Evolutionary conservation across 2,329 filamentous ascomycete genomes (phyloP).

Genomic region (Emmonsiellopsis sp.): DNA sequence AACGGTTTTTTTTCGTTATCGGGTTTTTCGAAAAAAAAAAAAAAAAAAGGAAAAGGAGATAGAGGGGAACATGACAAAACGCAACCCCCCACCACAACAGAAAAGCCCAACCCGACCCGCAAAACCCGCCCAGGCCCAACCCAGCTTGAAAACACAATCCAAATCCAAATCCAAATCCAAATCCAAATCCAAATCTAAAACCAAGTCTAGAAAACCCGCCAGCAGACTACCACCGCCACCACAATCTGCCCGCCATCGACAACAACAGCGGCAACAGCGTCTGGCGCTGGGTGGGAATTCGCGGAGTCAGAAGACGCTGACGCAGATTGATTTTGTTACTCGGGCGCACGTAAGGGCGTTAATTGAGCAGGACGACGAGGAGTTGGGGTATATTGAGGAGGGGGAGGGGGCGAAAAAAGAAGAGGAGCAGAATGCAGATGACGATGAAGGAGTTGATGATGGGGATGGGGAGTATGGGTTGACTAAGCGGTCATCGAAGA

Average conservation of each 20-base stretch:
- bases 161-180: background rate
- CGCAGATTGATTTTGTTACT: conserved; percentile 32
- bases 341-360: conserved; percentile 21
- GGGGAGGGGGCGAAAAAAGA: background rate
- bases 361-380: conserved; percentile 19
- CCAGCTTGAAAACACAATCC: background rate
- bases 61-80: background rate
- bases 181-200: background rate
- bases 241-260: background rate
- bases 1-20: background rate
- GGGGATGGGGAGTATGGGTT: background rate
- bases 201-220: background rate
- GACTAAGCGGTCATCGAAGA: background rate
- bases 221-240: background rate
- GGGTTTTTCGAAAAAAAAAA: background rate
- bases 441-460: conserved; percentile 17
- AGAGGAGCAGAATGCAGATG: conserved; percentile 23
- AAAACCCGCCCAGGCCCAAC: background rate
- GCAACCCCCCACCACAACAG: background rate
- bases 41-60: background rate
- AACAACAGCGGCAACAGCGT: conserved; percentile 8
- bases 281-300: conserved; percentile 11
- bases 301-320: conserved; percentile 29
- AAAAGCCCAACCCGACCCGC: background rate
- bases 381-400: conserved; percentile 15